phyloP scores from a whole-genome alignment of 208 protist genomes.

The Wallacemonas sp. region DNA sequence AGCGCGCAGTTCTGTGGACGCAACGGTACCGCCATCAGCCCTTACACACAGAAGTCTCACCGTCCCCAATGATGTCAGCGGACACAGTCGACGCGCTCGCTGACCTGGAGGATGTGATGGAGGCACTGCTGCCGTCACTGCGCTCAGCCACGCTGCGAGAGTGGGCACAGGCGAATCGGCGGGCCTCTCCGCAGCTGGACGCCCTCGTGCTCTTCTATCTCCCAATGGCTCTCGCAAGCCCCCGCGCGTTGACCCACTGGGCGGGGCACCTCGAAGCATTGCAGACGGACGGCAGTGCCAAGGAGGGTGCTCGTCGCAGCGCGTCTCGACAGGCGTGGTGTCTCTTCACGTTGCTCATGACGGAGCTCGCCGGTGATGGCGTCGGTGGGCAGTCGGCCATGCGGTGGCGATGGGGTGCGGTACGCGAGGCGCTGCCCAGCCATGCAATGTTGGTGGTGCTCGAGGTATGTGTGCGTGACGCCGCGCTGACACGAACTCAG shows the following conservation, averaged over 20 bases:
- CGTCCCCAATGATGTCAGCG: constrained; percentile 12
- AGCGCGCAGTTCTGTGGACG: constrained; percentile 6
- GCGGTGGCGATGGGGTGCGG: too few relatives aligned
- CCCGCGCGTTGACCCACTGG: not conserved
- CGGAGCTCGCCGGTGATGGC: too few relatives aligned
- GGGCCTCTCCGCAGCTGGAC: constrained; percentile 2
- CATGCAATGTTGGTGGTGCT: not conserved
- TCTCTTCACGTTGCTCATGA: not conserved
- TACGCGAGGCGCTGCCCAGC: not conserved
- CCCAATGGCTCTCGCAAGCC: constrained; percentile 6
- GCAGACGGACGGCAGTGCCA: constrained; percentile 1
- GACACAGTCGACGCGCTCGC: not conserved
- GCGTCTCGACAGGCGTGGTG: not conserved
- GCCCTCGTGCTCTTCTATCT: constrained; percentile 10
- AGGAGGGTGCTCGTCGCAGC: not conserved
- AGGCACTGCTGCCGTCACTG: not conserved
- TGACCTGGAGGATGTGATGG: not conserved
- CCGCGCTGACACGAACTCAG: not conserved
- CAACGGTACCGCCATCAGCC: constrained; percentile 19
- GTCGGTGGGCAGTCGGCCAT: too few relatives aligned
- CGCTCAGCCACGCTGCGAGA: too few relatives aligned
- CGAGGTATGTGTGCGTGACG: not conserved
- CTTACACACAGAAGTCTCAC: constrained; percentile 3
- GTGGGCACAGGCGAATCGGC: too few relatives aligned
- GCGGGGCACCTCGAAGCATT: constrained; percentile 7